Conservation (phyloP, 2,329 filamentous ascomycete species). For the Elsinoe batatas region DNA sequence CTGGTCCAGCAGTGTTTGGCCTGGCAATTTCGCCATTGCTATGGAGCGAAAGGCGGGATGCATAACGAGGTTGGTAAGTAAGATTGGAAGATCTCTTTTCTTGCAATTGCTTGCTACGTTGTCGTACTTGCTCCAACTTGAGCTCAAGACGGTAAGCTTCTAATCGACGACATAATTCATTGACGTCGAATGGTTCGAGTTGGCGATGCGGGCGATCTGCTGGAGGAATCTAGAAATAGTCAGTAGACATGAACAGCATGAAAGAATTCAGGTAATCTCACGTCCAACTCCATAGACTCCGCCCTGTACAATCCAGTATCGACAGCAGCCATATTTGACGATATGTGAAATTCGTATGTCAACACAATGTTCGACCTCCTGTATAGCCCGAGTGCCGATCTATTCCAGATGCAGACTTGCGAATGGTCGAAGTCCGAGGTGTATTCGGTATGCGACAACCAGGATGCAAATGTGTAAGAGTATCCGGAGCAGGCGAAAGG, state of each 20-base stretch:
- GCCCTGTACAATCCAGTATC: background rate
- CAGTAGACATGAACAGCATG: background rate
- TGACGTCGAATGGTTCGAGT: constrained; percentile 14
- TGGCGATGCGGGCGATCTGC: constrained; percentile 8
- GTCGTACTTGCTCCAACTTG: constrained; percentile 15
- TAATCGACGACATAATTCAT: constrained; percentile 14
- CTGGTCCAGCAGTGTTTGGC: background rate
- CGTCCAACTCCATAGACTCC: background rate
- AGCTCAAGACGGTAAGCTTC: constrained; percentile 15
- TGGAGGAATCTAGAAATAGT: background rate
- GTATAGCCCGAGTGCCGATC: background rate
- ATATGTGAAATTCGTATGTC: background rate
- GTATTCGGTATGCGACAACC: background rate
- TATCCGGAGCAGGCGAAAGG: background rate
- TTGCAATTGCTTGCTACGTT: constrained; percentile 1
- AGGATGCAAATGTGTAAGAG: background rate
- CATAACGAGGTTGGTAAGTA: constrained; percentile 11
- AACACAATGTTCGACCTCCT: constrained; percentile 3
- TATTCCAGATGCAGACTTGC: background rate
- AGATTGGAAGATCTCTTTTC: constrained; percentile 2
- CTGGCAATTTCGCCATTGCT: background rate
- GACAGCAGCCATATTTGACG: background rate
- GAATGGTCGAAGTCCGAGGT: background rate
- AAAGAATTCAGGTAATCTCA: background rate
- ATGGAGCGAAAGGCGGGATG: constrained; percentile 4